A percentile compares a stretch with the other conserved stretches of the same genome.
Evolutionary conservation across 495 filamentous ascomycete genomes (phyloP).

Genomic region (Penicillium angulare): DNA sequence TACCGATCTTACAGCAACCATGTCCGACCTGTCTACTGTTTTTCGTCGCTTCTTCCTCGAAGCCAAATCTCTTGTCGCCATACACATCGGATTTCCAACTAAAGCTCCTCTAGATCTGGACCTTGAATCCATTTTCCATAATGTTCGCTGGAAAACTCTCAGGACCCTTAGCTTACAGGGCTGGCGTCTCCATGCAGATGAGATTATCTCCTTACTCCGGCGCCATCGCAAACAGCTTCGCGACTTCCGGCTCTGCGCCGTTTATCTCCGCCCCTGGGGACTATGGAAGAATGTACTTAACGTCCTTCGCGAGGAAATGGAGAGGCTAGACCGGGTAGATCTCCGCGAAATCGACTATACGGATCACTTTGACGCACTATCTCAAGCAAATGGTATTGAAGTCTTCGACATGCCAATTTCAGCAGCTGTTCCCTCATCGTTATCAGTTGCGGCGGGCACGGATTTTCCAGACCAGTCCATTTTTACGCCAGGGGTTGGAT

Average conservation of each 20-base stretch:
- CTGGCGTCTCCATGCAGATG: slow-evolving; percentile 59
- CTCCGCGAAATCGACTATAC: slow-evolving; percentile 62
- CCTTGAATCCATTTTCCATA: slow-evolving; percentile 62
- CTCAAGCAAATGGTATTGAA: slow-evolving; percentile 24
- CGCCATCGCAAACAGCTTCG: slow-evolving; percentile 56
- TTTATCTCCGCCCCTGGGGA: slow-evolving; percentile 57
- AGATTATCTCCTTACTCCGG: slow-evolving; percentile 56
- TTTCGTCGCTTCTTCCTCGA: slow-evolving; percentile 58
- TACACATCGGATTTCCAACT: slow-evolving; percentile 65
- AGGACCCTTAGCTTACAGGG: slow-evolving; percentile 63
- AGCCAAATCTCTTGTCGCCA: slow-evolving; percentile 58
- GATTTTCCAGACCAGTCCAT: neutral
- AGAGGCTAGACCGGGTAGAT: slow-evolving; percentile 57
- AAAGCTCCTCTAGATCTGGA: slow-evolving; percentile 53
- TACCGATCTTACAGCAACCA: slow-evolving; percentile 51
- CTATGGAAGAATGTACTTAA: slow-evolving; percentile 61
- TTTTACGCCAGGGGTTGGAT: neutral
- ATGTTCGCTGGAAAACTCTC: slow-evolving; percentile 58
- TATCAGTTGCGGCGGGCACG: slow-evolving; percentile 17
- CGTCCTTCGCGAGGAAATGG: slow-evolving; percentile 57
- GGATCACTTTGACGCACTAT: slow-evolving; percentile 47
- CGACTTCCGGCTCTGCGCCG: slow-evolving; percentile 55
- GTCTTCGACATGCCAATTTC: slow-evolving; percentile 7
- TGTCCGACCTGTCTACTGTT: slow-evolving; percentile 52
- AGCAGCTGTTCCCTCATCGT: slow-evolving; percentile 2